Conservation (phyloP, 257 asterid species). For the Solanum sitiens region DNA sequence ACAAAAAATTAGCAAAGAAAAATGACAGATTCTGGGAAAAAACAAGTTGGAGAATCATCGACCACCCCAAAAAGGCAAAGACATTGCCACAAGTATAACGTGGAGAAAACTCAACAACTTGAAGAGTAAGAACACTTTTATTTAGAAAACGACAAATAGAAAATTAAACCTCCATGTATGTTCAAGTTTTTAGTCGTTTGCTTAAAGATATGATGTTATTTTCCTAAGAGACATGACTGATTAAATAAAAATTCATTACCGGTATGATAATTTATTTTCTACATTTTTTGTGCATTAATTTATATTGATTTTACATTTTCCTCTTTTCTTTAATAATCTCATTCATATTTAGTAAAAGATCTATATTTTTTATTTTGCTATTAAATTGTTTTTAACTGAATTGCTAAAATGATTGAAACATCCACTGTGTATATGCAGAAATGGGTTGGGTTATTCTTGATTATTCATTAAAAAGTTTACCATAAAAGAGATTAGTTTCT, state of each 20-base stretch:
- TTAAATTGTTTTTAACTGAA: not conserved
- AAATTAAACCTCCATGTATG: not conserved
- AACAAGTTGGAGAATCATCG: slow-evolving; percentile 6
- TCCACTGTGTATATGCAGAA: not conserved
- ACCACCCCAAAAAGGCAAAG: slow-evolving; percentile 20
- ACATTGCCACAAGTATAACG: slow-evolving; percentile 40
- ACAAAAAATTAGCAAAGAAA: not conserved
- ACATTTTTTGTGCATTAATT: not conserved
- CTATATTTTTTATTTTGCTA: not conserved
- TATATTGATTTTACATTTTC: not conserved
- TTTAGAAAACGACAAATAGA: not conserved
- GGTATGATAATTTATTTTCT: not conserved
- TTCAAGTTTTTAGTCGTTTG: not conserved
- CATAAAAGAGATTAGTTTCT: not conserved
- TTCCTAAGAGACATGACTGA: not conserved
- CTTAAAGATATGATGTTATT: not conserved
- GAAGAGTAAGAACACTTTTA: slow-evolving; percentile 35
- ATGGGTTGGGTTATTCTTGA: not conserved
- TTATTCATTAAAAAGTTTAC: not conserved
- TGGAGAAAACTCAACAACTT: slow-evolving; percentile 47
- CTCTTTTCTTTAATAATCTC: not conserved
- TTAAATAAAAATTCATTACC: not conserved
- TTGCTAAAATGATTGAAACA: not conserved
- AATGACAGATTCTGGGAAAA: slow-evolving; percentile 10
- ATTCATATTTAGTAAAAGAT: not conserved